Conservation (phyloP, 2,329 filamentous ascomycete genomes). For the Blastomyces parvus region DNA sequence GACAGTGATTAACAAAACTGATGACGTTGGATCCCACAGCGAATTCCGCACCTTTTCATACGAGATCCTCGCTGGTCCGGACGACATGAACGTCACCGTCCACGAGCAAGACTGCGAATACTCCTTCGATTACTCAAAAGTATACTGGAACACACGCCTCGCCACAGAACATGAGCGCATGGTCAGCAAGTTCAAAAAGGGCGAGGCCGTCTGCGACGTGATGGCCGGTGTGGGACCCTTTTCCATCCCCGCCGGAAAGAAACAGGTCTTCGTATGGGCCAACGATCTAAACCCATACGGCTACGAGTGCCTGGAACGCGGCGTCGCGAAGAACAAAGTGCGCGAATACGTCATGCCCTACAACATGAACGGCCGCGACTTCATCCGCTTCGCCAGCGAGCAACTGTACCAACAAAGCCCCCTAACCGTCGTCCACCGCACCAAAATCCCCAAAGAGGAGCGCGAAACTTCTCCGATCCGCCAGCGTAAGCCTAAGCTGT, state of each 20-base stretch:
- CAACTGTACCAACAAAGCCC: slow-evolving; percentile 40
- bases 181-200: slow-evolving; percentile 63
- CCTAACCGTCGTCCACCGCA: slow-evolving; percentile 36
- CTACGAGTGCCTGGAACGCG: slow-evolving; percentile 60
- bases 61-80: slow-evolving; percentile 73
- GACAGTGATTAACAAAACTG: slow-evolving; percentile 93
- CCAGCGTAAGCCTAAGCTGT: slow-evolving; percentile 19
- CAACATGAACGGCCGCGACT: slow-evolving; percentile 71
- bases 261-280: slow-evolving; percentile 84
- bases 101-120: slow-evolving; percentile 79
- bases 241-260: slow-evolving; percentile 81
- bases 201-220: slow-evolving; percentile 87
- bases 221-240: slow-evolving; percentile 98
- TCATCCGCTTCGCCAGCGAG: slow-evolving; percentile 64
- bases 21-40: slow-evolving; percentile 75
- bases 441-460: background rate
- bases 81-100: slow-evolving; percentile 75
- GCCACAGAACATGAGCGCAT: slow-evolving; percentile 81
- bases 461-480: slow-evolving; percentile 32
- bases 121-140: slow-evolving; percentile 85
- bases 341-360: slow-evolving; percentile 63
- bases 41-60: slow-evolving; percentile 88
- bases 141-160: slow-evolving; percentile 95
- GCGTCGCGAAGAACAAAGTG: slow-evolving; percentile 71
- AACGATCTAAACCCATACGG: slow-evolving; percentile 96